Percentiles rank a stretch among this genome's conserved stretches.
Conservation (phyloP, 805 yeast species). For the Ogataea nitratoaversa region DNA sequence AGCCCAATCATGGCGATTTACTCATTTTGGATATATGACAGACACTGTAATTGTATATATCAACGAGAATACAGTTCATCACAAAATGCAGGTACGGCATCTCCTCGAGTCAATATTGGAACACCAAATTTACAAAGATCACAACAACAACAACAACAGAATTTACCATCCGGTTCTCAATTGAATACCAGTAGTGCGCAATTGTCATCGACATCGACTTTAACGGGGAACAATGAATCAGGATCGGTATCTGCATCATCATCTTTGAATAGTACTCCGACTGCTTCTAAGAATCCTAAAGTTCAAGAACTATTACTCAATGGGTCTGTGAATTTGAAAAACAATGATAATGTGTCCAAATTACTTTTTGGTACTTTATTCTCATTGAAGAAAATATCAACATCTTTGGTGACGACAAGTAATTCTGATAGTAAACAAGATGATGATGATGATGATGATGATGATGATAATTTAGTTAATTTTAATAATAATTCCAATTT, state of each 20-base stretch:
- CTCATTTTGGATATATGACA: conserved; percentile 87
- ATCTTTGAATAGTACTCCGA: conserved; percentile 1
- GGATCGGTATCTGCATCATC: conserved; percentile 1
- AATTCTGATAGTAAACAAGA: too few species aligned
- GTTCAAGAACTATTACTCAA: conserved; percentile 11
- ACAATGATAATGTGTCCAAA: conserved; percentile 69
- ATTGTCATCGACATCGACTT: background rate
- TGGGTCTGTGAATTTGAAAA: conserved; percentile 47
- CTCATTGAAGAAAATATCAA: conserved; percentile 72
- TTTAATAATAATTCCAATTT: conserved; percentile 15
- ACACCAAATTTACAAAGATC: background rate
- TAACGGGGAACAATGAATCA: conserved; percentile 4
- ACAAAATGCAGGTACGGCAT: background rate
- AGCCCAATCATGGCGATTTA: conserved; percentile 66
- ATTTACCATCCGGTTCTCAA: background rate
- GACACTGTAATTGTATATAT: conserved; percentile 88
- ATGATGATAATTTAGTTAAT: conserved; percentile 5
- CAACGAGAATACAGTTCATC: conserved; percentile 56
- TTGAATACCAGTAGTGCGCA: background rate
- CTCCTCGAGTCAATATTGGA: background rate
- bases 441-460: background rate
- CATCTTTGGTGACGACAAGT: conserved; percentile 24
- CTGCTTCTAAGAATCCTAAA: conserved; percentile 3
- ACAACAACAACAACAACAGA: background rate
- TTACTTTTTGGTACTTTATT: conserved; percentile 81